phyloP scores from a whole-genome alignment of 2,329 filamentous ascomycete species.

The Cadophora luteo-olivacea region DNA sequence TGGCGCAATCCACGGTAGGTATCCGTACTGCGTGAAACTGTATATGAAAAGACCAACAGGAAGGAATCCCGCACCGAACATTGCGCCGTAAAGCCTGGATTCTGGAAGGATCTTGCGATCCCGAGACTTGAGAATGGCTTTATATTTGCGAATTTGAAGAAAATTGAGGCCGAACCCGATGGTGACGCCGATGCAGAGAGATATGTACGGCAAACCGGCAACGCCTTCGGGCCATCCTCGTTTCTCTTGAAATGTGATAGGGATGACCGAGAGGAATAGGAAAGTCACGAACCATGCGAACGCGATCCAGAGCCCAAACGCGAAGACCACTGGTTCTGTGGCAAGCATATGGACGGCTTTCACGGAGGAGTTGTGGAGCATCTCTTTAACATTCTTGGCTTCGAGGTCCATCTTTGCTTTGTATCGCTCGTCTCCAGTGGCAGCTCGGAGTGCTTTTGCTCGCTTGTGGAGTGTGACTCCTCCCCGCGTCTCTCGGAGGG shows the following conservation, averaged over 20 bases:
- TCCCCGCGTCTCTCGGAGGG: constrained; percentile 83
- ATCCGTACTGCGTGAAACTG: constrained; percentile 63
- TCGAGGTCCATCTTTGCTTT: constrained; percentile 58
- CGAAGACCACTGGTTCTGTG: constrained; percentile 80
- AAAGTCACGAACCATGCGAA: constrained; percentile 91
- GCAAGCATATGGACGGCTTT: constrained; percentile 75
- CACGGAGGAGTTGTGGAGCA: constrained; percentile 75
- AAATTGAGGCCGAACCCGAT: constrained; percentile 53
- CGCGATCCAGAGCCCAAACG: constrained; percentile 86
- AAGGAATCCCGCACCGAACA: constrained; percentile 74
- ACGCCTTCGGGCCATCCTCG: constrained; percentile 67
- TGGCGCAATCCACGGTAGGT: constrained; percentile 67
- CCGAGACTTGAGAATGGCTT: constrained; percentile 47
- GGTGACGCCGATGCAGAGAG: constrained; percentile 48
- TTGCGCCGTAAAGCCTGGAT: constrained; percentile 80
- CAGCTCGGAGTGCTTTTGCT: constrained; percentile 67
- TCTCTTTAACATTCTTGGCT: constrained; percentile 60
- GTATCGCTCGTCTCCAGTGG: constrained; percentile 65
- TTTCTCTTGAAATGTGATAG: constrained; percentile 75
- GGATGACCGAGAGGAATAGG: constrained; percentile 79
- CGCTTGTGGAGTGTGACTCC: constrained; percentile 80
- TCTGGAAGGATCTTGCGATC: constrained; percentile 60
- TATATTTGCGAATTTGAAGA: constrained; percentile 49
- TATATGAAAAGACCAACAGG: constrained; percentile 78
- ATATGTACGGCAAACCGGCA: constrained; percentile 66